phyloP scores from a whole-genome alignment of 164 flowering plant genomes.

The Magnolia sinica region DNA sequence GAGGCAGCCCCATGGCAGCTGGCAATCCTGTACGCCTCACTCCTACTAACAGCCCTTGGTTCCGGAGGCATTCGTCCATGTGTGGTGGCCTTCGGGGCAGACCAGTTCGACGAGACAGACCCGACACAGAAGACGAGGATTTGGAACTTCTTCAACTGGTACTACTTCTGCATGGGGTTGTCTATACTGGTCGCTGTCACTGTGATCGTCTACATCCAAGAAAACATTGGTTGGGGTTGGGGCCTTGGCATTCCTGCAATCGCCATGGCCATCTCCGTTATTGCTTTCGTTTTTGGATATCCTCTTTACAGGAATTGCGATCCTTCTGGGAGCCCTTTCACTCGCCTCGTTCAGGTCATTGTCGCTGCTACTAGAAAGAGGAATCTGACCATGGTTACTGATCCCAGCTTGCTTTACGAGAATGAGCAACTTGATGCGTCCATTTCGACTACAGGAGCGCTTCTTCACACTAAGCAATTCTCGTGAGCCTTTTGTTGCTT shows the following conservation, averaged over 20 bases:
- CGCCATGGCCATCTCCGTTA: constrained; percentile 57
- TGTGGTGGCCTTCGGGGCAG: constrained; percentile 82
- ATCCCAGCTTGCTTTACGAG: constrained; percentile 46
- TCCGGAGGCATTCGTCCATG: constrained; percentile 90
- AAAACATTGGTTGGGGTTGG: constrained; percentile 86
- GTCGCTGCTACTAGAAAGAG: constrained; percentile 68
- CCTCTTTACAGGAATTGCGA: constrained; percentile 58
- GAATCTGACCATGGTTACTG: constrained; percentile 34
- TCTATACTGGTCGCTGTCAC: constrained; percentile 70
- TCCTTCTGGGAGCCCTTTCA: constrained; percentile 81
- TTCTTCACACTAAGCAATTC: constrained; percentile 55
- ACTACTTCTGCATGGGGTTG: constrained; percentile 78
- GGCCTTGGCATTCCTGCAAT: constrained; percentile 72
- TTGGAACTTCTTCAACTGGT: constrained; percentile 90
- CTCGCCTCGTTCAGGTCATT: constrained; percentile 59
- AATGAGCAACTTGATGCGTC: constrained; percentile 65
- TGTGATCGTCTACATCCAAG: constrained; percentile 76
- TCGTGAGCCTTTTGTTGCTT: constrained; percentile 32
- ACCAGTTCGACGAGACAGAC: constrained; percentile 72
- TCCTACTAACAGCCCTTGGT: constrained; percentile 61
- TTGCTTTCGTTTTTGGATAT: constrained; percentile 52
- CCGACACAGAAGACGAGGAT: constrained; percentile 47
- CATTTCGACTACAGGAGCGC: constrained; percentile 62
- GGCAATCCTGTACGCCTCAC: constrained; percentile 53
- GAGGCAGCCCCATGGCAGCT: constrained; percentile 55